Base-by-base conservation (phyloP, 495 filamentous ascomycete genomes). In the Xylaria palmicola region DNA sequence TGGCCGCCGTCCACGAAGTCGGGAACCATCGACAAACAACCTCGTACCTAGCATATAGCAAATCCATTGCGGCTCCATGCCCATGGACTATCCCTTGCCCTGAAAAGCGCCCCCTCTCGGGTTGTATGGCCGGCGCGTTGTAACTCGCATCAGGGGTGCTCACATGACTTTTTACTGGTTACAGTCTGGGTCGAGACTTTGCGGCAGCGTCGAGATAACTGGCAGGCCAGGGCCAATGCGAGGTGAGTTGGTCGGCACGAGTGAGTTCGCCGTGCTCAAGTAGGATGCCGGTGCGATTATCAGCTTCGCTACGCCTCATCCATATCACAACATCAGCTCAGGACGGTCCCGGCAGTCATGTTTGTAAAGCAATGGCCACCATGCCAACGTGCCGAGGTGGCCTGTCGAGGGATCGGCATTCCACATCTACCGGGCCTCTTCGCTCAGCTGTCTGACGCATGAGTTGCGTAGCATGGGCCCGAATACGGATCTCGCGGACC, bases 381-480 rank as follows among this genome's bases (percentile, higher is more conserved):
- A 56, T 39, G 30, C 27, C 24, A 34, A 56, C 27, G 17, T 55
- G 22, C 20, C 34, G 39, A 56, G 9, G 19, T 27, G 39, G 17
- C 34, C 43, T 34, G 53, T 56, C 53, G n/a, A n/a, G 36, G n/a
- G 53, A 44, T 44, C 40, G 53, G 34, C 53, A 44, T n/a, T 26
- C 26, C 36, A 12, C 26, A 30, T 32, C 10, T 56, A 19, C 39
- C 1, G 22, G 8, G 26, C 8, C 34, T 22, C 15, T n/a, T 34
- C 24, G 9, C 39, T 34, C n/a, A 34, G 39, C 24, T 22, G n/a
- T 56, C 53, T 30, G 27, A 43, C 48, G 3, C 48, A 34, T 32
- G 20, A 22, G 17, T 22, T 6, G n/a, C 48, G 17, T 7, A 22
- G 29, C 34, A 56, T n/a, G 24, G 6, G 26, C 5, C 37, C 27